phyloP scores from a whole-genome alignment of 2,329 filamentous ascomycete genomes.

The Didymella lethalis region DNA sequence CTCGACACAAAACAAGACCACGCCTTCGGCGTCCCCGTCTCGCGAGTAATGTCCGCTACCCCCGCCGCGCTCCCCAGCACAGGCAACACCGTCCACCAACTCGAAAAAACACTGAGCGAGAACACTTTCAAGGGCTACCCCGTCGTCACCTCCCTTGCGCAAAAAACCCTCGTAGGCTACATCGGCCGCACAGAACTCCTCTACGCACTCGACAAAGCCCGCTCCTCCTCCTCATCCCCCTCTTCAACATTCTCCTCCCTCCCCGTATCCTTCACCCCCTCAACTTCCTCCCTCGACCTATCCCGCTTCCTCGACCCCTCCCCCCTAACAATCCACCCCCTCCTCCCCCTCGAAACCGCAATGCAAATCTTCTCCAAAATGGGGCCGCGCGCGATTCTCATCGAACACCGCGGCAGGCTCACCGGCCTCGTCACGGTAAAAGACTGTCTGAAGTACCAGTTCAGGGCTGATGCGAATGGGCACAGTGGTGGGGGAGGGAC shows the following conservation, averaged over 20 bases:
- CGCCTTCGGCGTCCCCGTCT: slow-evolving; percentile 93
- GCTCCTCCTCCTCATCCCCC: slow-evolving; percentile 51
- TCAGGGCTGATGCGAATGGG: slow-evolving; percentile 91
- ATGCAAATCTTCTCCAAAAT: slow-evolving; percentile 99
- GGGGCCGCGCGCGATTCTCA: slow-evolving; percentile 88
- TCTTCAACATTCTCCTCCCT: too few species aligned
- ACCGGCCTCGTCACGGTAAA: slow-evolving; percentile 92
- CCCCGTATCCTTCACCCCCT: too few species aligned
- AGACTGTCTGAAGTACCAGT: slow-evolving; percentile 96
- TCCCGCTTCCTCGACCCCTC: slow-evolving; percentile 88
- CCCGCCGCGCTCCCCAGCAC: slow-evolving; percentile 76
- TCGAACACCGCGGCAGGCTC: slow-evolving; percentile 86
- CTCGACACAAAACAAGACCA: slow-evolving; percentile 98
- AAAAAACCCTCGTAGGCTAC: slow-evolving; percentile 82
- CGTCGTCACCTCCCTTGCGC: slow-evolving; percentile 76
- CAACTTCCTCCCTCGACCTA: slow-evolving; percentile 68
- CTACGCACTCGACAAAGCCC: slow-evolving; percentile 85
- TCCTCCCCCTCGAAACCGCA: slow-evolving; percentile 90
- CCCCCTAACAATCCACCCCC: slow-evolving; percentile 88
- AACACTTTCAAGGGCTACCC: slow-evolving; percentile 93
- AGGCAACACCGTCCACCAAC: slow-evolving; percentile 76
- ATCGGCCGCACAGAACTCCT: slow-evolving; percentile 90
- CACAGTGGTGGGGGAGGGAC: slow-evolving; percentile 45
- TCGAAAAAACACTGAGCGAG: slow-evolving; percentile 78
- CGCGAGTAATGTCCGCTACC: slow-evolving; percentile 83